Evolutionary conservation across 2,329 filamentous ascomycete species (phyloP).

Genomic region (Anthostomella pinea): DNA sequence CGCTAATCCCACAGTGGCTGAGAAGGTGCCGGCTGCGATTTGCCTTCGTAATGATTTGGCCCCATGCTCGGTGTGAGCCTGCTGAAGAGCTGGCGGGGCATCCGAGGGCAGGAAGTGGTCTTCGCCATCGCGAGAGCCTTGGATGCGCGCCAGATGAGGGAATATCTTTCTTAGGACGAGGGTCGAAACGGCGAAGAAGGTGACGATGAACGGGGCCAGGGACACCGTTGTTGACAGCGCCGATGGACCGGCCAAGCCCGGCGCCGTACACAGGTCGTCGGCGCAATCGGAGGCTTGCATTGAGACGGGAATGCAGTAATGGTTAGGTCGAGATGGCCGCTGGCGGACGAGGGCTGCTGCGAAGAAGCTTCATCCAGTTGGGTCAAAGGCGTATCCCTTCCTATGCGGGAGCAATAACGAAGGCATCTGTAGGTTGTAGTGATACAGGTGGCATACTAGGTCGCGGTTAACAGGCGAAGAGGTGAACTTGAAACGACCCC

Average conservation of each 20-base stretch:
- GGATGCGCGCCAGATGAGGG: conserved; percentile 62
- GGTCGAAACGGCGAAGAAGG: conserved; percentile 62
- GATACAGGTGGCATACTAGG: not conserved
- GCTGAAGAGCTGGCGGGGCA: conserved; percentile 57
- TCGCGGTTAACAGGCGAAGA: not conserved
- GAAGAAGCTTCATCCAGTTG: no score
- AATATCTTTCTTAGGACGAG: conserved; percentile 68
- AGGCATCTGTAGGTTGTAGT: not conserved
- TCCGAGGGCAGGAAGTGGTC: conserved; percentile 61
- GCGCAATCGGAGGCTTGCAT: conserved; percentile 50
- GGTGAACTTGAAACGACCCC: not conserved
- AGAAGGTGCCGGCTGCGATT: conserved; percentile 65
- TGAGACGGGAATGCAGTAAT: conserved; percentile 3
- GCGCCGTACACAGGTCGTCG: conserved; percentile 54
- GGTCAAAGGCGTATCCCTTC: no score
- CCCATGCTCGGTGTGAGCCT: conserved; percentile 58
- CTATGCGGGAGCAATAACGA: no score
- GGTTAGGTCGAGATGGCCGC: no score
- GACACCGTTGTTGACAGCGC: conserved; percentile 51
- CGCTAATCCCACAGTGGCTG: conserved; percentile 72
- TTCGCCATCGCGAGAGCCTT: conserved; percentile 52
- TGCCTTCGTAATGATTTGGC: conserved; percentile 49
- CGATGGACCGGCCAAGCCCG: conserved; percentile 40
- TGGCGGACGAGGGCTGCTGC: no score
- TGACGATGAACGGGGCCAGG: conserved; percentile 67